Evolutionary conservation across 169 alveolate species (phyloP).

Genomic region (Ichthyophthirius multifiliis): DNA sequence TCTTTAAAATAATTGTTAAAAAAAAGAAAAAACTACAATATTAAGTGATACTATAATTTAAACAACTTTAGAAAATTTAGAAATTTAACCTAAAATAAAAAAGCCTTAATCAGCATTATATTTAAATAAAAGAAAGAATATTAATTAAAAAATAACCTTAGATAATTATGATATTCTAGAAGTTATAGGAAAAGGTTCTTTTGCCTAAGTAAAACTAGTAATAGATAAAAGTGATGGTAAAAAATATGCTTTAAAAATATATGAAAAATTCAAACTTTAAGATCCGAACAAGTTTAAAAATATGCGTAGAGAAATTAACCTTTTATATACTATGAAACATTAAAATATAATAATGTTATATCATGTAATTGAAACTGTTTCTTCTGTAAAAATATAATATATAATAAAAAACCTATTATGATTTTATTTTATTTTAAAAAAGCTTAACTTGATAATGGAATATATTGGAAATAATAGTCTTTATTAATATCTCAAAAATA

Average conservation of each 20-base stretch:
- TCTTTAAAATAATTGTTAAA: too few relatives aligned
- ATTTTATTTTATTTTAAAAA: not conserved
- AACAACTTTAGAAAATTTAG: too few relatives aligned
- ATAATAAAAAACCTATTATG: not conserved
- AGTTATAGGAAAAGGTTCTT: slow-evolving; percentile 58
- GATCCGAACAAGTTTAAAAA: slow-evolving; percentile 49
- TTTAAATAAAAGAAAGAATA: too few relatives aligned
- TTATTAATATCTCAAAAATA: slow-evolving; percentile 36
- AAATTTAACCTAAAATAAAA: too few relatives aligned
- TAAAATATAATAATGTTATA: slow-evolving; percentile 12
- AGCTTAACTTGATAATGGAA: slow-evolving; percentile 38
- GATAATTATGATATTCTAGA: slow-evolving; percentile 39
- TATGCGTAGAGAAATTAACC: slow-evolving; percentile 49
- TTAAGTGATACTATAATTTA: too few relatives aligned
- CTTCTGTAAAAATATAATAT: not conserved
- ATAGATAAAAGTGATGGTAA: slow-evolving; percentile 37
- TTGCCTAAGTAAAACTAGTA: slow-evolving; percentile 56
- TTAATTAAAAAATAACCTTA: slow-evolving; percentile 1
- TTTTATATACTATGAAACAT: slow-evolving; percentile 47
- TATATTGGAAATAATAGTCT: slow-evolving; percentile 42
- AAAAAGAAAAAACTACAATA: too few relatives aligned
- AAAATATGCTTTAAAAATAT: slow-evolving; percentile 51
- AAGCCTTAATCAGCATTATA: too few relatives aligned
- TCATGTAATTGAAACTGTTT: slow-evolving; percentile 14
- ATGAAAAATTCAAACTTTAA: slow-evolving; percentile 41